phyloP scores from a whole-genome alignment of 2,329 filamentous ascomycete genomes.

The Emmonsiellopsis sp. region DNA sequence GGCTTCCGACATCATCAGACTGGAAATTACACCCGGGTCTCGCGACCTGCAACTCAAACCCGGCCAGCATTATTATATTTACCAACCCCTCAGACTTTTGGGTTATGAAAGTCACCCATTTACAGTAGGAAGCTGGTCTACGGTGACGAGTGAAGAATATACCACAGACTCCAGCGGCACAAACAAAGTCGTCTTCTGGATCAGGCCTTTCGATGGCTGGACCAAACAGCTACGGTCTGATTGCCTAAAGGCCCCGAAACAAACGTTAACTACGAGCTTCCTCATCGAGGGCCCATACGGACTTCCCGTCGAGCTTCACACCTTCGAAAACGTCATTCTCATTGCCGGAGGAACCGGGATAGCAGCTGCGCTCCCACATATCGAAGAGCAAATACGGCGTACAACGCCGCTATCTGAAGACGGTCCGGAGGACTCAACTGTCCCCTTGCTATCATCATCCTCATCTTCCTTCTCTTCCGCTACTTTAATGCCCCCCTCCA shows the following conservation, averaged over 20 bases:
- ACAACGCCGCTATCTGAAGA: not conserved
- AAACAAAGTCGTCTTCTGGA: constrained; percentile 33
- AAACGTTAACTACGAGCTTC: constrained; percentile 19
- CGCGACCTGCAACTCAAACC: constrained; percentile 23
- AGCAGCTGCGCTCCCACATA: constrained; percentile 37
- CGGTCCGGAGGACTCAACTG: not conserved
- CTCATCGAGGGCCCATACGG: constrained; percentile 42
- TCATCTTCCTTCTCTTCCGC: not conserved
- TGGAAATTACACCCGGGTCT: constrained; percentile 29
- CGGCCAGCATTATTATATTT: constrained; percentile 41
- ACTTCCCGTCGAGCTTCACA: constrained; percentile 25
- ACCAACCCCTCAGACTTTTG: constrained; percentile 28
- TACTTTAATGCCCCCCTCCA: not conserved
- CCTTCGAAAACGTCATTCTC: constrained; percentile 41
- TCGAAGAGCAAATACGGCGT: constrained; percentile 15
- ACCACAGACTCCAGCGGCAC: not conserved
- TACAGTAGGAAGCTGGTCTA: constrained; percentile 21
- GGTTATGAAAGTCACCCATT: constrained; percentile 44
- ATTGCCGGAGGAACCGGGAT: constrained; percentile 24
- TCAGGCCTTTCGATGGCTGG: constrained; percentile 39
- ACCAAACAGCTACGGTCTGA: constrained; percentile 29
- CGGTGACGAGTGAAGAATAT: not conserved
- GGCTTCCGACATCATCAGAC: constrained; percentile 30
- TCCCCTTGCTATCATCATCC: not conserved
- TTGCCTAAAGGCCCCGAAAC: constrained; percentile 15